Conservation (phyloP, 2,329 filamentous ascomycete genomes). For the Monosporascus cannonballus region DNA sequence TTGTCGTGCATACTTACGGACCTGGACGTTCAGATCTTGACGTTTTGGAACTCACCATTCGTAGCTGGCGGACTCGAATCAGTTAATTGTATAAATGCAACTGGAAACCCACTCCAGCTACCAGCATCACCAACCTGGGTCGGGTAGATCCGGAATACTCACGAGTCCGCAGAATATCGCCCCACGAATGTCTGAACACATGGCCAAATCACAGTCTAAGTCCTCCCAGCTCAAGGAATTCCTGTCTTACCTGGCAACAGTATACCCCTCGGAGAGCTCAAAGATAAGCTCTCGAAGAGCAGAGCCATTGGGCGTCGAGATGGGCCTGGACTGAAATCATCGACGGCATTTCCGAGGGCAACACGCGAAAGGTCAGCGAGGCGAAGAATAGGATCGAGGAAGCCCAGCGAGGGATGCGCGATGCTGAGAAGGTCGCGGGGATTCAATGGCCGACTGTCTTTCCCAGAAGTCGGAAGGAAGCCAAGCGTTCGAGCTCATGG, state of each 20-base stretch:
- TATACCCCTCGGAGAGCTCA: slow-evolving; percentile 19
- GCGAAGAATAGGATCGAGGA: slow-evolving; percentile 17
- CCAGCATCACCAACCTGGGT: no score
- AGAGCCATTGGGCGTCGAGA: slow-evolving; percentile 20
- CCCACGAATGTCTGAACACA: no score
- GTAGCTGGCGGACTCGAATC: no score
- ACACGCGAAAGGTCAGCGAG: slow-evolving; percentile 8
- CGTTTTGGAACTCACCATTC: no score
- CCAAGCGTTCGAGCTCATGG: slow-evolving; percentile 14
- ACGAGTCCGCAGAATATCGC: no score
- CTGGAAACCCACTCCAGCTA: no score
- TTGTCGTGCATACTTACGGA: no score
- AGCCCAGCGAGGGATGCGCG: slow-evolving; percentile 17
- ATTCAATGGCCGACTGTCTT: slow-evolving; percentile 20
- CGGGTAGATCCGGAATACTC: no score
- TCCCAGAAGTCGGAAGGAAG: slow-evolving; percentile 6
- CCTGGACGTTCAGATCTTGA: no score
- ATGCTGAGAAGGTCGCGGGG: slow-evolving; percentile 8
- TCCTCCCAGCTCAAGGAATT: slow-evolving; percentile 25
- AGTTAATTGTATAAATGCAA: no score
- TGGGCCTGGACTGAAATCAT: slow-evolving; percentile 15
- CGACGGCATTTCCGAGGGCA: slow-evolving; percentile 10
- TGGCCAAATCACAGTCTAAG: slow-evolving; percentile 17
- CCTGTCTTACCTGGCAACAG: slow-evolving; percentile 42
- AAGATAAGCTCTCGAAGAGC: slow-evolving; percentile 4